These are phyloP conservation scores for Hyphopichia khmerensis DNA, from an alignment of 1,139 yeast genomes.

Conservation along the genomic window DNA sequence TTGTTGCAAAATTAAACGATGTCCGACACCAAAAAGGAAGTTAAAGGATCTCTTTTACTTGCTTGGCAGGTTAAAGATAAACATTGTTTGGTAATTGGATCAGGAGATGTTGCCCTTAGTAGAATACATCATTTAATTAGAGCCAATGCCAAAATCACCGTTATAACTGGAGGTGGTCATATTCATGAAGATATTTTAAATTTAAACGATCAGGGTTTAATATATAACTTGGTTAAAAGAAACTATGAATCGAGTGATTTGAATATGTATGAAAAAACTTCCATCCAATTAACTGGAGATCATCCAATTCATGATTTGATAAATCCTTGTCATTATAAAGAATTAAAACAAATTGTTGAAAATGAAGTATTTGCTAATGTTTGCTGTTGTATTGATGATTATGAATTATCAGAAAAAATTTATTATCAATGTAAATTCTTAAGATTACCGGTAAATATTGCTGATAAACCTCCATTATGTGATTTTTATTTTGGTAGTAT, in stretches of 20 bases:
- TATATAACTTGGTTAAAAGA: constrained; percentile 41
- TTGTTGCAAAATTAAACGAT: too few species aligned
- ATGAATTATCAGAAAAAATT: constrained; percentile 55
- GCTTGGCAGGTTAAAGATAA: constrained; percentile 72
- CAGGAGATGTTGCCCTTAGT: constrained; percentile 79
- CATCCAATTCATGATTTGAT: constrained; percentile 16
- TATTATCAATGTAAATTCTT: constrained; percentile 57
- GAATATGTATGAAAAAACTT: constrained; percentile 43
- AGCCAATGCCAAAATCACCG: constrained; percentile 71
- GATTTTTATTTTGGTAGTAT: constrained; percentile 86
- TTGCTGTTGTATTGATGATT: constrained; percentile 76
- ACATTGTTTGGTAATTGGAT: constrained; percentile 74
- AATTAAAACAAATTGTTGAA: constrained; percentile 31
- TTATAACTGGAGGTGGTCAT: constrained; percentile 51
- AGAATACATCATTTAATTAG: constrained; percentile 64
- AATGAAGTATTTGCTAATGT: constrained; percentile 58
- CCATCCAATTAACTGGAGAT: constrained; percentile 3
- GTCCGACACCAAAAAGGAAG: too few species aligned
- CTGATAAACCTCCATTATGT: constrained; percentile 80
- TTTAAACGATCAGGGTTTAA: constrained; percentile 39
- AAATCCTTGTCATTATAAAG: constrained; percentile 24
- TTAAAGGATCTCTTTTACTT: constrained; percentile 47
- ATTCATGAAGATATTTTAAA: constrained; percentile 45
- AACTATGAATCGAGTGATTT: constrained; percentile 46
- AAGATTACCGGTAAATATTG: constrained; percentile 72